Evolutionary conservation across 768 basidiomycete genomes (phyloP).

Genomic region (Chalciporus piperatus): DNA sequence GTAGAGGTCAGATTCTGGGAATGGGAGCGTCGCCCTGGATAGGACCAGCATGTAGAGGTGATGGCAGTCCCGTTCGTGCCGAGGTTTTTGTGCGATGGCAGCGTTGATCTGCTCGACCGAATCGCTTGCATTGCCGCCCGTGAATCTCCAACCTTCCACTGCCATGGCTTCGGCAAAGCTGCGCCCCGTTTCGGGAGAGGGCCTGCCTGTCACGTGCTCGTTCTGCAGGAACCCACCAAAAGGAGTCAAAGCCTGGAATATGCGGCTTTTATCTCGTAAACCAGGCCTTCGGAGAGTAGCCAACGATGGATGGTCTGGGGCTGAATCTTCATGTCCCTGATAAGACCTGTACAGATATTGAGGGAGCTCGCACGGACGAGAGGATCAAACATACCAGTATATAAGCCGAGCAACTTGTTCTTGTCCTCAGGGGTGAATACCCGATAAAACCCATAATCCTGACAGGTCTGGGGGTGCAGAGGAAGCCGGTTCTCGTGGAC

Average conservation of each 20-base stretch:
- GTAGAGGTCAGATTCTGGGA: conserved; percentile 2
- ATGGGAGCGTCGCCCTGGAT: neutral
- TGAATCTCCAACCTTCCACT: conserved; percentile 3
- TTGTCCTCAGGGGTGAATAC: conserved; percentile 15
- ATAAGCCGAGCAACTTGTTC: conserved; percentile 30
- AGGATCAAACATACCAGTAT: conserved; percentile 12
- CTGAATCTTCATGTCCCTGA: conserved; percentile 17
- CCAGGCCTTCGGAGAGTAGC: conserved; percentile 29
- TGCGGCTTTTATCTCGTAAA: conserved; percentile 31
- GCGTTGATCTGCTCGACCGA: neutral
- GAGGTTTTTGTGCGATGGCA: neutral
- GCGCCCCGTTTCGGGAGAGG: neutral
- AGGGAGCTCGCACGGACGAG: too few relatives aligned
- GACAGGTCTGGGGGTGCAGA: conserved; percentile 30
- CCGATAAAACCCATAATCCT: conserved; percentile 36
- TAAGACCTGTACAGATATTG: conserved; percentile 17
- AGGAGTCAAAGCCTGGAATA: conserved; percentile 31
- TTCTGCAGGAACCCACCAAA: conserved; percentile 38
- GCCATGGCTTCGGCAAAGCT: neutral
- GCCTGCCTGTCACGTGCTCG: conserved; percentile 23
- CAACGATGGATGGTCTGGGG: conserved; percentile 33
- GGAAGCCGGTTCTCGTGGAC: conserved; percentile 24
- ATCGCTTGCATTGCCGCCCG: conserved; percentile 4
- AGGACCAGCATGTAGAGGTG: conserved; percentile 1
- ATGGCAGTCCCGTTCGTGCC: neutral